Evolutionary conservation across 106 monocot genomes (phyloP).

Genomic region (Dioscorea dumetorum): DNA sequence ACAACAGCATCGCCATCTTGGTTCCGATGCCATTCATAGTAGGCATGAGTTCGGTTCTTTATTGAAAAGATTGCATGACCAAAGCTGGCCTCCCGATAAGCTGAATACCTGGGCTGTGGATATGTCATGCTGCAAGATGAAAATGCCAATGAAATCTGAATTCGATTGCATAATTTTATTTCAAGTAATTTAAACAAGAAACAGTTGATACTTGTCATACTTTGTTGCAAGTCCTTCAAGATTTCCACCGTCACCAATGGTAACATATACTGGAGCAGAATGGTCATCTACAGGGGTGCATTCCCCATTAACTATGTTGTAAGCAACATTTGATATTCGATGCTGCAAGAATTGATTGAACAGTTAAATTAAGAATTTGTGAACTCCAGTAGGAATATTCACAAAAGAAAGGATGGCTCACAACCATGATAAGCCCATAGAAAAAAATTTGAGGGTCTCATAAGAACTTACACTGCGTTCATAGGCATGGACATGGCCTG

Average conservation of each 20-base stretch:
- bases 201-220: background rate
- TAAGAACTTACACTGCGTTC: constrained; percentile 58
- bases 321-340: constrained; percentile 41
- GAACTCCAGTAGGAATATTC: background rate
- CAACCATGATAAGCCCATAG: no score
- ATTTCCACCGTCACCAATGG: constrained; percentile 41
- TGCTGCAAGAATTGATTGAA: constrained; percentile 21
- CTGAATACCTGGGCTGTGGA: constrained; percentile 52
- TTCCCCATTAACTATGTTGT: constrained; percentile 32
- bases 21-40: constrained; percentile 48
- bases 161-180: no score
- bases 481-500: constrained; percentile 89
- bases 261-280: constrained; percentile 47
- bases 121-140: constrained; percentile 40
- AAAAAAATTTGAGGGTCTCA: no score
- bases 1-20: constrained; percentile 39
- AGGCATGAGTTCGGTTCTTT: constrained; percentile 51
- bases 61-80: constrained; percentile 48
- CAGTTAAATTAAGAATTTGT: background rate
- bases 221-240: constrained; percentile 13
- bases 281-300: constrained; percentile 34
- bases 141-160: background rate
- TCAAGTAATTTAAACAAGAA: background rate
- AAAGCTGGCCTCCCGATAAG: constrained; percentile 57
- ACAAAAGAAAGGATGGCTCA: background rate